Evolutionary conservation across 2,329 filamentous ascomycete genomes (phyloP).

Genomic region (Acrodontium crateriforme): DNA sequence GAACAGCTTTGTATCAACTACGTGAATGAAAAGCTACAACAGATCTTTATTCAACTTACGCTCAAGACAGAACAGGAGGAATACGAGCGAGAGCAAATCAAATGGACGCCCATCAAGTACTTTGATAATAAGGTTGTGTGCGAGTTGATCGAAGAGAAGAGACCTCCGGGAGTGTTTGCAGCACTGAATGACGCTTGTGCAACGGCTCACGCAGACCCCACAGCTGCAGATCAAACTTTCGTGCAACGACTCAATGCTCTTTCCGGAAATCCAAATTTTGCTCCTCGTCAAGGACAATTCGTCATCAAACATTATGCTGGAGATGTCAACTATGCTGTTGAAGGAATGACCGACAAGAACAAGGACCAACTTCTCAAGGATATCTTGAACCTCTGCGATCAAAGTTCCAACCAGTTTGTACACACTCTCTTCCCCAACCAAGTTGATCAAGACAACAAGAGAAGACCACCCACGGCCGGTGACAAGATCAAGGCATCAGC

Average conservation of each 20-base stretch:
- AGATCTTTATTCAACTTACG: constrained; percentile 97
- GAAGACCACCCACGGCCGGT: constrained; percentile 83
- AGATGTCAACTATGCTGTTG: constrained; percentile 86
- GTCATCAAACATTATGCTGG: constrained; percentile 98
- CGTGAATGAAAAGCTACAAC: constrained; percentile 97
- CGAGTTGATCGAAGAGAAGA: constrained; percentile 83
- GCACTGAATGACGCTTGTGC: constrained; percentile 96
- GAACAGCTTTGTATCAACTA: constrained; percentile 99
- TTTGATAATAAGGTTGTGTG: constrained; percentile 99
- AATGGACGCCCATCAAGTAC: constrained; percentile 98
- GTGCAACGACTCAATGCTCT: constrained; percentile 86
- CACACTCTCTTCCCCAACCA: constrained; percentile 83
- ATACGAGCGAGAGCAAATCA: constrained; percentile 87
- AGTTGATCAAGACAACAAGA: constrained; percentile 90
- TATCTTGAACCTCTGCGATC: constrained; percentile 70
- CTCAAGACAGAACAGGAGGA: constrained; percentile 96
- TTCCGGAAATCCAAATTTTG: constrained; percentile 74
- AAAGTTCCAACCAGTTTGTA: constrained; percentile 73
- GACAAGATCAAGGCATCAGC: constrained; percentile 93
- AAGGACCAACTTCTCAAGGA: constrained; percentile 96
- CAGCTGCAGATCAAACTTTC: constrained; percentile 88
- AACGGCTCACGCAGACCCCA: constrained; percentile 91
- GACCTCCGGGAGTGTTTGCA: constrained; percentile 85
- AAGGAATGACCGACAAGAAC: constrained; percentile 98
- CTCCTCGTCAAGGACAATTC: constrained; percentile 85